A percentile compares a stretch with the other conserved stretches of the same genome.
Evolutionary conservation across 768 basidiomycete genomes (phyloP).

Genomic region (Tulasnella sp.): DNA sequence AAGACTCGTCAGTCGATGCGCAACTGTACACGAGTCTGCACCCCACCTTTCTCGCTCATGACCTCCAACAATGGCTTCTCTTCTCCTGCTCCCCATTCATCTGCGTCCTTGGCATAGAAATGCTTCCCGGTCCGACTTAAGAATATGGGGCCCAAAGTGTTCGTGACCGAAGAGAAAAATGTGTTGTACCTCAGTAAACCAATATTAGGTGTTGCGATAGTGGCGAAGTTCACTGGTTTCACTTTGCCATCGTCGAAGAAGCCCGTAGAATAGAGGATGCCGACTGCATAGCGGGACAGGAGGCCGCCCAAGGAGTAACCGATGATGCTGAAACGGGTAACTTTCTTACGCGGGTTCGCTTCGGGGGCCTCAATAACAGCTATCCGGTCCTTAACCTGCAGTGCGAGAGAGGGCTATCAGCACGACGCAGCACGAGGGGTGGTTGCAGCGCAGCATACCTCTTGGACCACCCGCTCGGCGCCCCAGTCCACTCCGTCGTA

Average conservation of each 20-base stretch:
- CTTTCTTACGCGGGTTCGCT: constrained; percentile 45
- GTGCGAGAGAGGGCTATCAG: background rate
- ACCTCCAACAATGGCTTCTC: constrained; percentile 61
- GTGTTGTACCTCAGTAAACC: constrained; percentile 66
- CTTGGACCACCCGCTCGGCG: constrained; percentile 71
- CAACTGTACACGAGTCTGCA: background rate
- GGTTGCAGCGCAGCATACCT: constrained; percentile 47
- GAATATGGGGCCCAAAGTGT: constrained; percentile 60
- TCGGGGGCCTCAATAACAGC: constrained; percentile 48
- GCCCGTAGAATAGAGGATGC: constrained; percentile 59
- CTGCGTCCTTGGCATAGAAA: constrained; percentile 67
- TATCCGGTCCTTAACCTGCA: constrained; percentile 57
- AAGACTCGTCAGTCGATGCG: background rate
- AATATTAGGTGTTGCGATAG: constrained; percentile 78
- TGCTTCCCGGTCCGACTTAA: constrained; percentile 78
- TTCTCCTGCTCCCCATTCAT: constrained; percentile 46
- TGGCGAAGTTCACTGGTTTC: constrained; percentile 73
- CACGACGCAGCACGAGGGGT: background rate
- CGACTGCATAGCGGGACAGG: constrained; percentile 73
- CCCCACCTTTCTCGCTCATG: constrained; percentile 74
- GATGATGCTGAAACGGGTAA: constrained; percentile 66
- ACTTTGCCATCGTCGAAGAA: constrained; percentile 62
- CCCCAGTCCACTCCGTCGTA: constrained; percentile 87
- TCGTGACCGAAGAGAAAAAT: constrained; percentile 52
- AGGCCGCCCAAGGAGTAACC: constrained; percentile 84